Base-by-base conservation (phyloP, 2,329 filamentous ascomycete species). In the Colletotrichum sp. region DNA sequence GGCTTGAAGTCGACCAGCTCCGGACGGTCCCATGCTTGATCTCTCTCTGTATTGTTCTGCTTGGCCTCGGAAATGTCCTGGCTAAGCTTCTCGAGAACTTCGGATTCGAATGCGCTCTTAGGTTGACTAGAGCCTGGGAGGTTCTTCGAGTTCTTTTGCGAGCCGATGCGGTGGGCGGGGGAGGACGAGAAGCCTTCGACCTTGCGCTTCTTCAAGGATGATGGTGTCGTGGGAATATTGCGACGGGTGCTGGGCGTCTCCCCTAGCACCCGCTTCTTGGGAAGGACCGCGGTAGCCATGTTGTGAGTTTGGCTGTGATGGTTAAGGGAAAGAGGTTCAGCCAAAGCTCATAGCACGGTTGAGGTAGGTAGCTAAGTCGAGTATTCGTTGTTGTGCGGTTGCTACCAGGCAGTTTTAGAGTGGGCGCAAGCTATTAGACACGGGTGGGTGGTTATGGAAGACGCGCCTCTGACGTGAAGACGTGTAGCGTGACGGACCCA, bases 71-170 rank as follows among this genome's bases (percentile, higher is more conserved):
- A 93, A 77, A 99, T 96, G 82, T 98, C 96, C 85, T 99, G 96
- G 77, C 95, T 97, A 85, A 99, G 91, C 88, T 98, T 98, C 89
- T 98, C 96, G 77, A 99, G 90, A 3, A 98, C 95, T 83, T 98
- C 96, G 75, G 94, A 93, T 85, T 99, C 97, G 83, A 99, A 99
- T 71, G 94, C 91, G 83, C 96, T 98, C 87, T 98, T 98, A 18
- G 92, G 91, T 84, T 96, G 95, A 80, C 91, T 96, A 2, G 94
- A 96, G 78, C 91, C 89, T 75, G 92, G 83, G 81, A 92, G 93
- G 78, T 90, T 91, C 79, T 91, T 90, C 13, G 86, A 88, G n/a
- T 87, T 89, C 82, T 90, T 91, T 79, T 94, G 91, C 5, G 93
- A 93, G 71, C 92, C 90, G 80, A 94, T 89, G 73, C 90, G 89